phyloP scores from a whole-genome alignment of 2,329 filamentous ascomycete species.

The Ramularia collo-cygni region DNA sequence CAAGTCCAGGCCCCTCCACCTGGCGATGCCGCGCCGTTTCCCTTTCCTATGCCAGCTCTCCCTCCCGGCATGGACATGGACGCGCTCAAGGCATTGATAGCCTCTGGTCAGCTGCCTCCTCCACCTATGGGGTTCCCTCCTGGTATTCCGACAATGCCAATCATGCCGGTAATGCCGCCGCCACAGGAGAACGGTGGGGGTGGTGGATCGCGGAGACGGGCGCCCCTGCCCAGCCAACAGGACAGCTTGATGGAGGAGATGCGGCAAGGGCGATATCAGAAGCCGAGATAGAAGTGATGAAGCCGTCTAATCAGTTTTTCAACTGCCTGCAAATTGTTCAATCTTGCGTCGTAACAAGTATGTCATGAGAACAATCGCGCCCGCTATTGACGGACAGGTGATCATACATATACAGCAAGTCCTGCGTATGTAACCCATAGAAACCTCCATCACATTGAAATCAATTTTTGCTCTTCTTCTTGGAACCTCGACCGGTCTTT shows the following conservation, averaged over 20 bases:
- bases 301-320: no score
- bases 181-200: slow-evolving; percentile 8
- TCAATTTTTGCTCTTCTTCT: slow-evolving; percentile 1
- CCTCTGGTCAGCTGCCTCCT: slow-evolving; percentile 17
- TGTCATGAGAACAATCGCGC: no score
- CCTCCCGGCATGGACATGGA: slow-evolving; percentile 28
- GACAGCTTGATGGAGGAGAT: slow-evolving; percentile 76
- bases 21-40: slow-evolving; percentile 21
- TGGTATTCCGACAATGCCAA: slow-evolving; percentile 19
- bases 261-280: slow-evolving; percentile 47
- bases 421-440: no score
- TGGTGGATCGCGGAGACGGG: slow-evolving; percentile 48
- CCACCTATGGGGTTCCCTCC: slow-evolving; percentile 18
- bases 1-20: slow-evolving; percentile 23
- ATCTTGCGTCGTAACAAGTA: no score
- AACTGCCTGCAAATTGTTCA: no score
- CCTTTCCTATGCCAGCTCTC: slow-evolving; percentile 17
- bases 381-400: no score
- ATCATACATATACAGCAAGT: no score
- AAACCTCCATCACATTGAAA: no score
- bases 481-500: neutral
- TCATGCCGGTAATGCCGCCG: slow-evolving; percentile 8
- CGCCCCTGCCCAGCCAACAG: slow-evolving; percentile 73
- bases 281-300: no score
- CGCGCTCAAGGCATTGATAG: slow-evolving; percentile 26